phyloP scores from a whole-genome alignment of 176 grass and related monocot genomes.

The maize (Zea mays) region Zm-B73-REFERENCE-NAM-5.0 NC_050096.1:259009001-259009500 shows the following conservation, averaged over 20 bases:
- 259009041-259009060: too few relatives aligned
- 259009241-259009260: neutral
- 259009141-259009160: neutral
- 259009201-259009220: neutral
- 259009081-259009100: too few relatives aligned
- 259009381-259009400: neutral
- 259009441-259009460: neutral
- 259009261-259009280: too few relatives aligned
- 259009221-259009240: neutral
- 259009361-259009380: neutral
- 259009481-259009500: neutral
- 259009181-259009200: neutral
- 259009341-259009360: neutral
- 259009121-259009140: neutral
- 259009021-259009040: too few relatives aligned
- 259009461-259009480: neutral
- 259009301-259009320: neutral
- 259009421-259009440: neutral
- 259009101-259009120: neutral
- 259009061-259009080: too few relatives aligned
- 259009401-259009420: neutral
- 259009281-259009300: neutral
- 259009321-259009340: neutral
- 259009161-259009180: neutral
- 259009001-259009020: too few relatives aligned